Percentiles rank a stretch among this genome's conserved stretches.
Evolutionary conservation across 2,329 filamentous ascomycete species (phyloP).

Genomic region (Paecilomyces formosus): DNA sequence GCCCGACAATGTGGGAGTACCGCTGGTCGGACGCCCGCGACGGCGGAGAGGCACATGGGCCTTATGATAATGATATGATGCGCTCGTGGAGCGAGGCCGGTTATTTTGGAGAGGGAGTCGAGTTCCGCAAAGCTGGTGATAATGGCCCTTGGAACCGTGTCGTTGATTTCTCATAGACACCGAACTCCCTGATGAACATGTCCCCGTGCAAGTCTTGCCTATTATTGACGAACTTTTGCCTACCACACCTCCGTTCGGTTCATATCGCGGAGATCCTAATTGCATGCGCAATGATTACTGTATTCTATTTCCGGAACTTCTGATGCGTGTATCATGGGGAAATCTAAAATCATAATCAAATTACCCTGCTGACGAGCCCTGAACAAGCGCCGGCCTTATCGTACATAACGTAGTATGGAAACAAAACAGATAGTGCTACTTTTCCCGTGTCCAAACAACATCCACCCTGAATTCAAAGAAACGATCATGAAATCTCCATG

Average conservation of each 20-base stretch:
- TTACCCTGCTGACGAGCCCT: conserved; percentile 15
- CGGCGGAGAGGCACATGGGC: conserved; percentile 70
- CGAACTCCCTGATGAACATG: not conserved
- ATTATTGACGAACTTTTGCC: not conserved
- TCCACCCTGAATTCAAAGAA: conserved; percentile 4
- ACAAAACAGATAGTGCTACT: conserved; percentile 6
- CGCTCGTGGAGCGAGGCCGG: conserved; percentile 83
- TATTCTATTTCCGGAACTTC: not conserved
- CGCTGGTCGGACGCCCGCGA: conserved; percentile 86
- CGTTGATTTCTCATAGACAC: conserved; percentile 44
- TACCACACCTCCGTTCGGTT: not conserved
- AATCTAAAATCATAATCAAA: conserved; percentile 4
- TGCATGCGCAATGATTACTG: not conserved
- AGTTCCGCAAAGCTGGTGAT: conserved; percentile 58
- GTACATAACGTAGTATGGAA: conserved; percentile 27
- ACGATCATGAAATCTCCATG: conserved; percentile 57
- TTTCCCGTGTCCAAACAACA: conserved; percentile 1
- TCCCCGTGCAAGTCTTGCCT: not conserved
- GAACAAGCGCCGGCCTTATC: conserved; percentile 31
- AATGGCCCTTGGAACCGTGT: conserved; percentile 48
- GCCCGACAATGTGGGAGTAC: conserved; percentile 69
- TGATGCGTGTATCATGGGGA: not conserved
- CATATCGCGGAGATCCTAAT: not conserved
- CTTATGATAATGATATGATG: conserved; percentile 81
- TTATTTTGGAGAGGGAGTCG: conserved; percentile 83